phyloP scores from a whole-genome alignment of 148 eudicot species.

The Chenopodium suecicum region DNA sequence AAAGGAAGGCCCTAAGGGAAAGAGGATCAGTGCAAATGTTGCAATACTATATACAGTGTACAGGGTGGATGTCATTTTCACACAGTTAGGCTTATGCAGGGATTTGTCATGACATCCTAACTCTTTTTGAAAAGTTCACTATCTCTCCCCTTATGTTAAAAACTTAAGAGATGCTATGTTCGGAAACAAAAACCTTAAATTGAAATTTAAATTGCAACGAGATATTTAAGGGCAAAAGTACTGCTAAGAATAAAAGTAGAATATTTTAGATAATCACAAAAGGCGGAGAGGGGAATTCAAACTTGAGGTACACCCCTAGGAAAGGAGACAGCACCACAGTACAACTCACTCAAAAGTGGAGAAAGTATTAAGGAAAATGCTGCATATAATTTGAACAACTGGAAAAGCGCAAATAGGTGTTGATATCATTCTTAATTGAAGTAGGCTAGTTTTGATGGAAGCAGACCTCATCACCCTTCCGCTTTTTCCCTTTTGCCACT shows the following conservation, averaged over 20 bases:
- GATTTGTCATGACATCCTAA: neutral
- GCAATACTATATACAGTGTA: neutral
- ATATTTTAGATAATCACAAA: neutral
- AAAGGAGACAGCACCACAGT: neutral
- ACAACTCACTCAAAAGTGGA: neutral
- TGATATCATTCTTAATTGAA: neutral
- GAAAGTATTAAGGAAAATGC: neutral
- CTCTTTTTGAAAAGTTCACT: neutral
- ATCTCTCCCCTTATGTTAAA: neutral
- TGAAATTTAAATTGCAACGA: neutral
- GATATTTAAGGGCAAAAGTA: no score
- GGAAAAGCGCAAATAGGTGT: neutral
- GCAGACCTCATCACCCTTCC: slow-evolving; percentile 89
- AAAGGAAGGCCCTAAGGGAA: neutral
- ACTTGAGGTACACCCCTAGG: neutral
- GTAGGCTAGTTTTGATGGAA: slow-evolving; percentile 17
- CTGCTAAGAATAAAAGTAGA: neutral
- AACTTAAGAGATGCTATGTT: neutral
- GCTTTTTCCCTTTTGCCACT: slow-evolving; percentile 90
- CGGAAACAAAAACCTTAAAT: neutral
- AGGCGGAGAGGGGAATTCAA: neutral
- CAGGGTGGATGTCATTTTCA: neutral
- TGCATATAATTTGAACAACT: neutral
- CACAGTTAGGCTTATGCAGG: neutral
- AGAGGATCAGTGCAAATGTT: neutral